phyloP scores from a whole-genome alignment of 345 rosid species.

The Aquilaria yunnanensis region DNA sequence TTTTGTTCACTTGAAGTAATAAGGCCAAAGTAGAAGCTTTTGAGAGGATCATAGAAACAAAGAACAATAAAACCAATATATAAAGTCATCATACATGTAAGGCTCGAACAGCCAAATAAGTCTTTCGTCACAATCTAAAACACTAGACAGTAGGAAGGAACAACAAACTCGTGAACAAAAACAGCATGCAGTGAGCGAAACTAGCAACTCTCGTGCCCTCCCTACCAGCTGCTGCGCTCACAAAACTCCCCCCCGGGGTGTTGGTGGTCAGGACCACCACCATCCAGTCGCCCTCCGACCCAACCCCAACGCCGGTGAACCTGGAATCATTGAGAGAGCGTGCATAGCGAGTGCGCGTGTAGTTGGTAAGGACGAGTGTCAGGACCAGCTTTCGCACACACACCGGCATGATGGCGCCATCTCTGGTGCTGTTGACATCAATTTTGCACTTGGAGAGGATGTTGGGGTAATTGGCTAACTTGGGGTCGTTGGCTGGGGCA shows the following conservation, averaged over 20 bases:
- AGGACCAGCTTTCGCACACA: constrained; percentile 58
- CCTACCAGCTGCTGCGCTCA: constrained; percentile 19
- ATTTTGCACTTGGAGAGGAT: constrained; percentile 49
- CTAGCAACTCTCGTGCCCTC: constrained; percentile 10
- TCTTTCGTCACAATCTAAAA: too few relatives aligned
- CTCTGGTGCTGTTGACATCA: constrained; percentile 42
- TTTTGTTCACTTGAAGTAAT: too few relatives aligned
- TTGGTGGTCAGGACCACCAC: constrained; percentile 47
- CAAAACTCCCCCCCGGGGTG: constrained; percentile 42
- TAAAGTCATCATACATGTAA: too few relatives aligned
- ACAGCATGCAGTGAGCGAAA: constrained; percentile 2
- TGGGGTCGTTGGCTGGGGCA: constrained; percentile 22
- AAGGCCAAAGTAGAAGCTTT: too few relatives aligned
- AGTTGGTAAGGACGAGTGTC: constrained; percentile 58
- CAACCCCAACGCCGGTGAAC: constrained; percentile 54
- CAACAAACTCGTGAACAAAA: constrained; percentile 14
- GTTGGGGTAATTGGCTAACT: constrained; percentile 32
- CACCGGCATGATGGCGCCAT: constrained; percentile 53
- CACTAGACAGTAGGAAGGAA: neutral
- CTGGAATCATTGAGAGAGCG: constrained; percentile 50
- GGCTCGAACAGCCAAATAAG: too few relatives aligned
- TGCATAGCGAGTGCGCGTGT: constrained; percentile 47
- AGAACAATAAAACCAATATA: too few relatives aligned
- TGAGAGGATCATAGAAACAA: too few relatives aligned
- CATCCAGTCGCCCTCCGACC: constrained; percentile 77